Evolutionary conservation across 106 monocot species (phyloP).

Genomic region (Dendrobium officinale): DNA sequence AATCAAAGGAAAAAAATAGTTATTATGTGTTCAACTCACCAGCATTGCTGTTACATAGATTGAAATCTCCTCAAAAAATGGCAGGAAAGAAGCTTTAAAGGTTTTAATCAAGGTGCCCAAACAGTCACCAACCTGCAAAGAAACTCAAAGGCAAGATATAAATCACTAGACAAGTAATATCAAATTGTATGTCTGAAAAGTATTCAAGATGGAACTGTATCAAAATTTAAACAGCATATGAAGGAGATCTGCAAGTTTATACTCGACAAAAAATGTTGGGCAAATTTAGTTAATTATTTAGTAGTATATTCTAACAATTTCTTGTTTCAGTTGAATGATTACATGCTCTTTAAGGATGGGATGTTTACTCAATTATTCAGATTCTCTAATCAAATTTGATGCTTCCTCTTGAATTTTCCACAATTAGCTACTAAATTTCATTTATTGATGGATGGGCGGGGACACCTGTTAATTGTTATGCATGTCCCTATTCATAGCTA

Average conservation of each 20-base stretch:
- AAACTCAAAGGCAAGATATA: background rate
- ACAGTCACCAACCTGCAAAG: constrained; percentile 75
- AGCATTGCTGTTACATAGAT: constrained; percentile 86
- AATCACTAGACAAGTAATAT: background rate
- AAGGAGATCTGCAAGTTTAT: too few species aligned
- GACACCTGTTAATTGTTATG: too few species aligned
- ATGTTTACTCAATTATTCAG: background rate
- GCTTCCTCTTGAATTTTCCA: too few species aligned
- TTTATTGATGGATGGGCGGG: too few species aligned
- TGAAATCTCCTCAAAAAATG: constrained; percentile 94
- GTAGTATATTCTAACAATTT: too few species aligned
- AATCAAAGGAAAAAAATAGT: background rate
- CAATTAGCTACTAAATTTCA: too few species aligned
- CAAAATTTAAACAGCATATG: background rate
- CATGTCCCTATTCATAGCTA: too few species aligned
- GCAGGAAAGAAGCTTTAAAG: constrained; percentile 80
- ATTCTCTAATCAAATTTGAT: too few species aligned
- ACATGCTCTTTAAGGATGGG: too few species aligned
- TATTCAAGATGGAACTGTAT: background rate
- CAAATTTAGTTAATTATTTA: too few species aligned
- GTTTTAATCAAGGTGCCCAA: constrained; percentile 87
- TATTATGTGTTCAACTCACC: constrained; percentile 44
- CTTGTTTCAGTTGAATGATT: too few species aligned
- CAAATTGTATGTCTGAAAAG: background rate
- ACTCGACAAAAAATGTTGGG: too few species aligned